Evolutionary conservation across 1,139 yeast species (phyloP).

Genomic region (Geotrichum carabidarum): DNA sequence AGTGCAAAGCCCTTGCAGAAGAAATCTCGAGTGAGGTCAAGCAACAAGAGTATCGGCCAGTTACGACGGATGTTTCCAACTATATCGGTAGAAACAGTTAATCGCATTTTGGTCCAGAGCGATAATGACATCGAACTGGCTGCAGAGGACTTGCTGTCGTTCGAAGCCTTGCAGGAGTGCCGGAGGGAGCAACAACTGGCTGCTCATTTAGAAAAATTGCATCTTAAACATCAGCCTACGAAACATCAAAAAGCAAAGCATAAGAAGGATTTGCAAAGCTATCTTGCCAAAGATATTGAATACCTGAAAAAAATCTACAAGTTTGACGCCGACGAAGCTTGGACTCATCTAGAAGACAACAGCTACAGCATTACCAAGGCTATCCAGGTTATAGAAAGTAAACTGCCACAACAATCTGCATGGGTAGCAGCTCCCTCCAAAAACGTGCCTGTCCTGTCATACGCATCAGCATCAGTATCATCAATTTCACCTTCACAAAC

Average conservation of each 20-base stretch:
- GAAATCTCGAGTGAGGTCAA: background rate
- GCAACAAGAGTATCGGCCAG: background rate
- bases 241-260: background rate
- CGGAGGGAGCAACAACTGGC: constrained; percentile 11
- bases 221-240: background rate
- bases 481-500: background rate
- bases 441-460: background rate
- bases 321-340: constrained; percentile 3
- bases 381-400: background rate
- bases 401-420: background rate
- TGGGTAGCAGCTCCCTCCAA: background rate
- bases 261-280: background rate
- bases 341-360: background rate
- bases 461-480: background rate
- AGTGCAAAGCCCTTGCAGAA: background rate
- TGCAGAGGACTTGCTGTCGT: constrained; percentile 18
- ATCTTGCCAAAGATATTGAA: constrained; percentile 4
- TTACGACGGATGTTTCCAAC: constrained; percentile 6
- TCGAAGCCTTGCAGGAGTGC: constrained; percentile 7
- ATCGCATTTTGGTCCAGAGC: background rate
- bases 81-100: background rate
- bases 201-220: constrained; percentile 6
- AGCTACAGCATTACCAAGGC: background rate
- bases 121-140: constrained; percentile 13
- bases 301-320: constrained; percentile 10